Conservation (phyloP, 306 rosid species). For the Hippophae rhamnoides region DNA sequence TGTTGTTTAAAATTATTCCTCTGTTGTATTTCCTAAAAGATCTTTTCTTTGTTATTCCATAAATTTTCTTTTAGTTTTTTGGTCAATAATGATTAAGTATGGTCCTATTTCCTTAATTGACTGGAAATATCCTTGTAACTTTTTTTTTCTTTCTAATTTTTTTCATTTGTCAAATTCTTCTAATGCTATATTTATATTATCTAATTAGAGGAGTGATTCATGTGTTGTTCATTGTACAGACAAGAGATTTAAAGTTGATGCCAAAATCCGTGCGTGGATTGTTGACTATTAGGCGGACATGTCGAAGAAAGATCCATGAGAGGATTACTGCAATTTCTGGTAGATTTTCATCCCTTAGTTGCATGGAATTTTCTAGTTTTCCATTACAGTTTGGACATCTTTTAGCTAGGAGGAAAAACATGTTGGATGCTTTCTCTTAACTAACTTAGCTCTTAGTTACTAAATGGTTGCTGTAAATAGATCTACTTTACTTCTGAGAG, state of each 20-base stretch:
- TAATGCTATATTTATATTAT: background rate
- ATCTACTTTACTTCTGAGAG: too few relatives aligned
- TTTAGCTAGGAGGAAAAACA: background rate
- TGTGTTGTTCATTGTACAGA: conserved; percentile 29
- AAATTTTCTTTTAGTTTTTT: too few relatives aligned
- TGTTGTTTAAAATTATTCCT: too few relatives aligned
- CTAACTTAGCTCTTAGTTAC: too few relatives aligned
- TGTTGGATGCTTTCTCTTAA: too few relatives aligned
- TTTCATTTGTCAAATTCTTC: background rate
- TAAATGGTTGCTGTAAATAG: too few relatives aligned
- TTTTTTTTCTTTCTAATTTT: background rate
- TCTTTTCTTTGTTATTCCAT: too few relatives aligned
- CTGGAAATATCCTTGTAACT: background rate
- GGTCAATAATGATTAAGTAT: too few relatives aligned
- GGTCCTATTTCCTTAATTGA: background rate
- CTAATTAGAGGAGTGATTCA: conserved; percentile 7
- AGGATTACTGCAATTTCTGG: conserved; percentile 79
- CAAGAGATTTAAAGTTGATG: conserved; percentile 73
- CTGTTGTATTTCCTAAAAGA: too few relatives aligned
- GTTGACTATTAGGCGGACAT: conserved; percentile 51
- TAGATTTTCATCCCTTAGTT: conserved; percentile 22
- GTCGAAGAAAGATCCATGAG: conserved; percentile 72
- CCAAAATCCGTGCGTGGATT: conserved; percentile 56
- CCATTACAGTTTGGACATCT: background rate
- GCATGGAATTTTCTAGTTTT: conserved; percentile 12